Evolutionary conservation across 2,329 filamentous ascomycete genomes (phyloP), one percentile per base, ranked within the genome.

Genomic region (Trichophyton verrucosum): DNA sequence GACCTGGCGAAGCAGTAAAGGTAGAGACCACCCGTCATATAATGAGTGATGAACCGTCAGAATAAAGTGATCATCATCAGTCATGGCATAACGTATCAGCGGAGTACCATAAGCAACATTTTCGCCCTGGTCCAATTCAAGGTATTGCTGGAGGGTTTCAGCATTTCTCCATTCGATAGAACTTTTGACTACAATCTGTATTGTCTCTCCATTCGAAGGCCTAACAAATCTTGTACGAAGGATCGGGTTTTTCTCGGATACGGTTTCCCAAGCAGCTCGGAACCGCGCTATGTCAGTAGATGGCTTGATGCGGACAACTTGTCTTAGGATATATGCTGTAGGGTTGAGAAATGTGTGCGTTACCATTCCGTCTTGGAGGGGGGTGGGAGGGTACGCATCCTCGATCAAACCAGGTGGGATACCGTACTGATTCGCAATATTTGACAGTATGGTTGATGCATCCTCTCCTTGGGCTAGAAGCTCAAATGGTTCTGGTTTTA

Each of bases 21-120:
- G 66, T 62, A 72, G 67, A 1, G 71, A 71, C 68, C 70, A 73
- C 0, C 72, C 74, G 65, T 77, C 74, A 63, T 76, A 76, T 0
- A 74, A 49, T 1, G 70, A 68, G 62, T 77, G 75, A 60, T 76
- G 75, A n/a, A 73, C 67, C 20, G 69, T 73, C 65, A 68, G 70
- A 2, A 72, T 66, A 56, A 72, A 64, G 51, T 68, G 68, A 17
- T 55, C 24, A 15, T 51, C 47, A 11, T 59, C 44, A 9, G 67
- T 62, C 15, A 70, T 60, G 22, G 63, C 65, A 57, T 64, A 68
- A 30, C 67, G 61, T 20, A 61, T 57, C 1, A 70, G 62, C 5
- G 61, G 47, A 49, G 62, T 61, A n/a, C 68, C 68, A n/a, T 69
- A 62, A 36, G 63, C 65, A 62, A 69, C 66, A 24, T 56, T 42